Evolutionary conservation across 495 filamentous ascomycete genomes (phyloP).

Genomic region (Aspergillus sclerotioniger): DNA sequence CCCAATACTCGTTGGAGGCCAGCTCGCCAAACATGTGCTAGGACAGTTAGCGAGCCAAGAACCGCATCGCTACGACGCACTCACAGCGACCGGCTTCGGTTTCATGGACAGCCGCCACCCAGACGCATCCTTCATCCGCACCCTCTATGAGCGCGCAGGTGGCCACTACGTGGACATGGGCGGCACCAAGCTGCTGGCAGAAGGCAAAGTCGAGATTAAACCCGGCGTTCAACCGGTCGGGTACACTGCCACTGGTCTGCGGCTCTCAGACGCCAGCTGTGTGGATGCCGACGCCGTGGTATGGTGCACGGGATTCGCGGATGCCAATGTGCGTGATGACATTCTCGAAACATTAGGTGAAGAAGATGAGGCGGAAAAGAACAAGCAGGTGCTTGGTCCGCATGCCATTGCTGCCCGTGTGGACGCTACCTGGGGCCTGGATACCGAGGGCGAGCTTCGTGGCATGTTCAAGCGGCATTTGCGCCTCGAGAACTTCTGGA

Average conservation of each 20-base stretch:
- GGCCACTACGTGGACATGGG: conserved; percentile 43
- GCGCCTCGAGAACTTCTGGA: conserved; percentile 35
- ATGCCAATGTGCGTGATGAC: conserved; percentile 21
- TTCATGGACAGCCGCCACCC: conserved; percentile 21
- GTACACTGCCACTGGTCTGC: conserved; percentile 31
- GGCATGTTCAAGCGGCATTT: conserved; percentile 36
- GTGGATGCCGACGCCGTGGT: conserved; percentile 36
- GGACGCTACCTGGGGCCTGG: conserved; percentile 37
- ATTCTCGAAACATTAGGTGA: conserved; percentile 27
- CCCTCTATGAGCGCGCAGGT: conserved; percentile 26
- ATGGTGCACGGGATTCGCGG: conserved; percentile 38
- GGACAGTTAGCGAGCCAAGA: conserved; percentile 18
- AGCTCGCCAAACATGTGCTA: conserved; percentile 14
- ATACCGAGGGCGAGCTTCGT: conserved; percentile 38
- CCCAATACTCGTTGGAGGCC: conserved; percentile 14
- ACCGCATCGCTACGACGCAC: conserved; percentile 16
- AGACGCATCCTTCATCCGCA: conserved; percentile 15
- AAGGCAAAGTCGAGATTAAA: conserved; percentile 31
- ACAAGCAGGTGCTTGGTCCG: conserved; percentile 10
- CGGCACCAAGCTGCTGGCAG: conserved; percentile 29
- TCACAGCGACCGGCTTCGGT: conserved; percentile 20
- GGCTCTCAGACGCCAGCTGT: conserved; percentile 34
- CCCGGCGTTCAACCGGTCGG: conserved; percentile 24
- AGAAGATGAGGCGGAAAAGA: not conserved
- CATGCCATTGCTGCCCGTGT: conserved; percentile 29